These are phyloP conservation scores for Theileria annulata DNA, from an alignment of 169 alveolate species.

Conservation along the genomic window DNA sequence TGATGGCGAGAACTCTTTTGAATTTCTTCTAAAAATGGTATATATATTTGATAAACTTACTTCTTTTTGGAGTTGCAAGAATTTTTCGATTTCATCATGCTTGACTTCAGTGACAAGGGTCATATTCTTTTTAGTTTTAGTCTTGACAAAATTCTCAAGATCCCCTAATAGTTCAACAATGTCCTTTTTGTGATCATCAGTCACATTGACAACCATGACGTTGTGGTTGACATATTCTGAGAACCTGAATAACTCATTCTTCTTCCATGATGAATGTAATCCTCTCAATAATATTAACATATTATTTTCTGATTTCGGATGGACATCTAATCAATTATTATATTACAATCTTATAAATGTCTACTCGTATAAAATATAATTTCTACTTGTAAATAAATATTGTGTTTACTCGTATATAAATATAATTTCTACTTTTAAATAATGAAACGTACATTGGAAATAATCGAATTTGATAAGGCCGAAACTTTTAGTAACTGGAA, in stretches of 20 bases:
- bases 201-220: background rate
- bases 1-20: background rate
- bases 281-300: slow-evolving; percentile 17
- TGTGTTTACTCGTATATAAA: too few species aligned
- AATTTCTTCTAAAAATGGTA: slow-evolving; percentile 5
- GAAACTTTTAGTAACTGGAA: background rate
- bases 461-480: slow-evolving; percentile 1
- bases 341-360: too few species aligned
- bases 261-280: background rate
- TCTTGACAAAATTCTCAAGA: background rate
- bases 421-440: too few species aligned
- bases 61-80: background rate
- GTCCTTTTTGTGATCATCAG: background rate
- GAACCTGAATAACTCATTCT: slow-evolving; percentile 11
- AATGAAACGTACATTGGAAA: background rate
- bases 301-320: background rate
- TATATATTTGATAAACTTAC: background rate
- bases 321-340: background rate
- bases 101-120: slow-evolving; percentile 12
- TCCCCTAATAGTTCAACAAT: background rate
- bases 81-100: background rate
- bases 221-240: slow-evolving; percentile 7
- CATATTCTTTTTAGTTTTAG: background rate
- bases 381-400: too few species aligned
- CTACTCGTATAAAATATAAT: too few species aligned